Evolutionary conservation across 306 rosid species (phyloP).

Genomic region (Malus sieversii): DNA sequence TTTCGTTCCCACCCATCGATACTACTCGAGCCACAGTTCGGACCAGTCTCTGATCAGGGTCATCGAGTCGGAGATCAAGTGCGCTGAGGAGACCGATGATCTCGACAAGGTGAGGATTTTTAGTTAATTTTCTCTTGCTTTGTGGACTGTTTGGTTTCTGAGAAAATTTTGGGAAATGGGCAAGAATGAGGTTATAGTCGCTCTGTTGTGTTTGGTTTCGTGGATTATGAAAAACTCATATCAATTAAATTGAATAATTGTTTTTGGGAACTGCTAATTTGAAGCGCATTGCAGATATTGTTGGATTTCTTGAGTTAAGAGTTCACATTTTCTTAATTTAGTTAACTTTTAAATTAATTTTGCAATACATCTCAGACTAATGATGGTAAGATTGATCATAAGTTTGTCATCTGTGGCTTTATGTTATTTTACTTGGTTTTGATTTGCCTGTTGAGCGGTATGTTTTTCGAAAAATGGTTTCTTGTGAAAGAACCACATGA

Average conservation of each 20-base stretch:
- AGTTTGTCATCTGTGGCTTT: neutral
- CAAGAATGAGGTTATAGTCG: neutral
- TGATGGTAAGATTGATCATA: neutral
- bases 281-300: neutral
- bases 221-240: neutral
- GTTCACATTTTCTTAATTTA: neutral
- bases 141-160: neutral
- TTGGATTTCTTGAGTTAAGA: neutral
- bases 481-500: neutral
- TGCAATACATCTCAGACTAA: neutral
- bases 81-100: slow-evolving; percentile 54
- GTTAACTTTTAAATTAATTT: neutral
- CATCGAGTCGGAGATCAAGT: slow-evolving; percentile 59
- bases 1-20: slow-evolving; percentile 26
- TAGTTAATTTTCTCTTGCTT: neutral
- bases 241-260: neutral
- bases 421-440: neutral
- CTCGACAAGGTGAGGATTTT: slow-evolving; percentile 36
- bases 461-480: neutral
- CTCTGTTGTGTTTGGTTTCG: neutral
- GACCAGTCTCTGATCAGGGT: slow-evolving; percentile 53
- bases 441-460: neutral
- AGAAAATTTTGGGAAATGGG: neutral
- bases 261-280: neutral
- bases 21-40: slow-evolving; percentile 44